Evolutionary conservation across 2,329 filamentous ascomycete species (phyloP).

Genomic region (Monosporascus sp.): DNA sequence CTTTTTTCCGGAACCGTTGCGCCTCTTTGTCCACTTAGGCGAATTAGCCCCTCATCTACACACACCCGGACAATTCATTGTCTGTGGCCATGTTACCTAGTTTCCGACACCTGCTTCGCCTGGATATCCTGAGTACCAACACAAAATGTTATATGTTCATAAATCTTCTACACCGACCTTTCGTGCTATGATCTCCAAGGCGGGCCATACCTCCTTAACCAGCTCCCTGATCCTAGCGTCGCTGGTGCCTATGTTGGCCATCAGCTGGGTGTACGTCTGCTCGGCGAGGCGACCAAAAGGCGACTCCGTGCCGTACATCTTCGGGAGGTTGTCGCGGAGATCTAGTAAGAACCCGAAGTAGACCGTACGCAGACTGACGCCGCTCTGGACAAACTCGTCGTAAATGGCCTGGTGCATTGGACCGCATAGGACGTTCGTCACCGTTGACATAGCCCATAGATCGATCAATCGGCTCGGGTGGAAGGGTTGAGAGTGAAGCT

Average conservation of each 20-base stretch:
- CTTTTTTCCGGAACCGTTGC: not conserved
- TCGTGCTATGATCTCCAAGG: conserved; percentile 13
- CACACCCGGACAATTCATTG: too few relatives aligned
- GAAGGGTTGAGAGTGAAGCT: conserved; percentile 17
- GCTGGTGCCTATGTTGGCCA: conserved; percentile 12
- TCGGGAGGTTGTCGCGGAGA: conserved; percentile 16
- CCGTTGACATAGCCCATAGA: conserved; percentile 16
- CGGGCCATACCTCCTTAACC: conserved; percentile 12
- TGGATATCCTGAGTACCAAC: too few relatives aligned
- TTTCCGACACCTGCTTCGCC: too few relatives aligned
- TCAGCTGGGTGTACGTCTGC: conserved; percentile 19
- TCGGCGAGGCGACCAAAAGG: conserved; percentile 18
- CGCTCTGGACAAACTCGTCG: conserved; percentile 15
- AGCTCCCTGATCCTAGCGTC: conserved; percentile 17
- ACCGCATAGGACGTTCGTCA: conserved; percentile 20
- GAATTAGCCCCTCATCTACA: not conserved
- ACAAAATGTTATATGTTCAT: not conserved
- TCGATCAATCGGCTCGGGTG: conserved; percentile 16
- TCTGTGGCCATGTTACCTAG: too few relatives aligned
- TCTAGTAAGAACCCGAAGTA: conserved; percentile 23
- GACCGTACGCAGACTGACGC: conserved; percentile 18
- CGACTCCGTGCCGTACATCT: conserved; percentile 16
- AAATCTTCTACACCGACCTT: conserved; percentile 11
- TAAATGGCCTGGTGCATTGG: conserved; percentile 12
- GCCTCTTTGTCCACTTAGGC: not conserved